Conservation (phyloP, 257 asterid species). For the Jaltomata sinuosa region DNA sequence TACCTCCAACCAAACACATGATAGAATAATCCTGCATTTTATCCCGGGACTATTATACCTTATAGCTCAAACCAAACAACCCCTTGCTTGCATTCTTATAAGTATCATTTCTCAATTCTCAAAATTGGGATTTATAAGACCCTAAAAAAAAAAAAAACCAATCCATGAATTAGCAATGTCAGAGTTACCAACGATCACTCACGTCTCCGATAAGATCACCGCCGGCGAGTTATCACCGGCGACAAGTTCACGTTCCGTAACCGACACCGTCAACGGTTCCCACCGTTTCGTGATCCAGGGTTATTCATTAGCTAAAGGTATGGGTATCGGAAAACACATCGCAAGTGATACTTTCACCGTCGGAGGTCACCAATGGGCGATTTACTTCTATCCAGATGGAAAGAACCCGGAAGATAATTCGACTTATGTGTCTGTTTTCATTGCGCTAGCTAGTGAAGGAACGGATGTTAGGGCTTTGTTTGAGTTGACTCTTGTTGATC, state of each 20-base stretch:
- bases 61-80: too few relatives aligned
- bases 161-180: conserved; percentile 1
- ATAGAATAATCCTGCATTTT: too few relatives aligned
- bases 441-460: conserved; percentile 79
- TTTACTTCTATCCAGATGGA: conserved; percentile 82
- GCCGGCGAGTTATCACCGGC: conserved; percentile 16
- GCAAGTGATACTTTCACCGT: conserved; percentile 74
- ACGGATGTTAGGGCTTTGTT: conserved; percentile 81
- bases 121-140: too few relatives aligned
- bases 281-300: conserved; percentile 76
- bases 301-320: conserved; percentile 69
- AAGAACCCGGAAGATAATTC: conserved; percentile 73
- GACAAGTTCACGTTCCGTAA: conserved; percentile 63
- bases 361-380: conserved; percentile 81
- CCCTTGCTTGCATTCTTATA: too few relatives aligned
- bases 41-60: too few relatives aligned
- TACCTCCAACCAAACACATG: too few relatives aligned
- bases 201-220: not conserved
- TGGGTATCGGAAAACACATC: conserved; percentile 78
- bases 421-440: conserved; percentile 62
- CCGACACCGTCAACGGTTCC: conserved; percentile 70
- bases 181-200: not conserved
- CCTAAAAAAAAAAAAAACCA: too few relatives aligned
- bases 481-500: conserved; percentile 76
- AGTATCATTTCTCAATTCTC: too few relatives aligned